Conservation (phyloP, 2,329 filamentous ascomycete genomes). For the Trichoderma gracile region DNA sequence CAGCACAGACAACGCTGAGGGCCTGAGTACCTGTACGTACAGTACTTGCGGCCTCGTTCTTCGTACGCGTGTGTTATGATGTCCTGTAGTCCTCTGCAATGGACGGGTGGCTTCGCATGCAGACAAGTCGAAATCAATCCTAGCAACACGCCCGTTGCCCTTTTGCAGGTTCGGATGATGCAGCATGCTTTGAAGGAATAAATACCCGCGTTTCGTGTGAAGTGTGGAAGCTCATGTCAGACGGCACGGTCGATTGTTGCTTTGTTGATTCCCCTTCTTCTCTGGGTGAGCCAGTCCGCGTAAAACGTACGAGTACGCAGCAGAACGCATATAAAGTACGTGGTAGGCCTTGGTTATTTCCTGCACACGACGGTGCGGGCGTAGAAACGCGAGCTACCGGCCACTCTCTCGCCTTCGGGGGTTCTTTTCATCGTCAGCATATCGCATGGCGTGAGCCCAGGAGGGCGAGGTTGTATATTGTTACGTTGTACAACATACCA, state of each 20-base stretch:
- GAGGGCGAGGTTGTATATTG: not conserved
- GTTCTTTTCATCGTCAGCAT: conserved; percentile 5
- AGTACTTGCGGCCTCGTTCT: not conserved
- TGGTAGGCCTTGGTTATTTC: not conserved
- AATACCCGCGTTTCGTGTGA: too few relatives aligned
- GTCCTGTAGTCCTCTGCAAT: not conserved
- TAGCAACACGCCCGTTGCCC: conserved; percentile 5
- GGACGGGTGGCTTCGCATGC: not conserved
- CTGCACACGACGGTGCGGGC: conserved; percentile 6
- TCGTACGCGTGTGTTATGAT: too few relatives aligned
- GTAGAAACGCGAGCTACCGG: not conserved
- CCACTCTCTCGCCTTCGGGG: not conserved
- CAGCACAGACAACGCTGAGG: too few relatives aligned
- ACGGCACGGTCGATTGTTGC: not conserved
- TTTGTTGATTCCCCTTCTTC: not conserved
- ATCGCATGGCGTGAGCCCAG: not conserved
- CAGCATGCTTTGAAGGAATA: not conserved
- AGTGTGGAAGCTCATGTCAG: not conserved
- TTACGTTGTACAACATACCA: not conserved
- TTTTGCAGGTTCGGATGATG: not conserved
- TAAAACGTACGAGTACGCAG: too few relatives aligned
- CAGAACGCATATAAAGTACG: too few relatives aligned
- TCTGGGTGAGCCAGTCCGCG: too few relatives aligned
- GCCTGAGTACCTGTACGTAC: too few relatives aligned
- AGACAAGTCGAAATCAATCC: conserved; percentile 1